A percentile compares a stretch with the other conserved stretches of the same genome.
Evolutionary conservation across 805 yeast genomes (phyloP).

Genomic region (Kodamaea leandrae): DNA sequence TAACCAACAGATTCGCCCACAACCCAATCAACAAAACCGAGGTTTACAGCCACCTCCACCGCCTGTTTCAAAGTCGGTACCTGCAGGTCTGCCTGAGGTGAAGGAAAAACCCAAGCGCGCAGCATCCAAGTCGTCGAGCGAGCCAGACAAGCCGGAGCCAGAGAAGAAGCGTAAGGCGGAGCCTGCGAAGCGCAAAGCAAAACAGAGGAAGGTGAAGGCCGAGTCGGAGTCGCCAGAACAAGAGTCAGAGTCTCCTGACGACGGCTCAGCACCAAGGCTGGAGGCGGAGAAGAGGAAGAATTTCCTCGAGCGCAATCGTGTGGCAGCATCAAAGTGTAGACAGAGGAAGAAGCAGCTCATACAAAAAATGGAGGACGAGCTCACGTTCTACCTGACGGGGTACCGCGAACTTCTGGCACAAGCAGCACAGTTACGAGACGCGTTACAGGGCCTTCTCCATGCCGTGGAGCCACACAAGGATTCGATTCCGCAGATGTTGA

Average conservation of each 20-base stretch:
- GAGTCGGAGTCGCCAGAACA: constrained; percentile 6
- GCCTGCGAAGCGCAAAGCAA: constrained; percentile 10
- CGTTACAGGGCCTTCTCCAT: constrained; percentile 48
- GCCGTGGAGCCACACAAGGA: constrained; percentile 51
- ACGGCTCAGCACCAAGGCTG: constrained; percentile 10
- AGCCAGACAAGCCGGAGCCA: neutral
- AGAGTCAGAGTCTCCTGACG: constrained; percentile 11
- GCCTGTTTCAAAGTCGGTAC: constrained; percentile 9
- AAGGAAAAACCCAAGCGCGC: neutral
- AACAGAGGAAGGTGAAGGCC: constrained; percentile 11
- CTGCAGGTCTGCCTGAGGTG: neutral
- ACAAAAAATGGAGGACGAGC: constrained; percentile 76
- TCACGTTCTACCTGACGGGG: constrained; percentile 65
- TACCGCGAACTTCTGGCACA: constrained; percentile 64
- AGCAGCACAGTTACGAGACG: constrained; percentile 56
- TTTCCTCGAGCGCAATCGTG: constrained; percentile 84
- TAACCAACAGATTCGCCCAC: constrained; percentile 10
- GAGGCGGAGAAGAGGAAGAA: constrained; percentile 57
- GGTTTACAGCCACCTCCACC: constrained; percentile 8
- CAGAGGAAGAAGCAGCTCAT: constrained; percentile 90
- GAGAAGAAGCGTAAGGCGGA: constrained; percentile 11
- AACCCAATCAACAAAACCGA: constrained; percentile 12
- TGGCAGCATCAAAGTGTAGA: constrained; percentile 94
- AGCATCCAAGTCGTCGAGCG: neutral
- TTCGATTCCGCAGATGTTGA: constrained; percentile 16